A percentile compares a stretch with the other conserved stretches of the same genome.
These are phyloP conservation scores for Didymella pomorum DNA, from an alignment of 2,329 filamentous ascomycete species.

Conservation along the genomic window DNA sequence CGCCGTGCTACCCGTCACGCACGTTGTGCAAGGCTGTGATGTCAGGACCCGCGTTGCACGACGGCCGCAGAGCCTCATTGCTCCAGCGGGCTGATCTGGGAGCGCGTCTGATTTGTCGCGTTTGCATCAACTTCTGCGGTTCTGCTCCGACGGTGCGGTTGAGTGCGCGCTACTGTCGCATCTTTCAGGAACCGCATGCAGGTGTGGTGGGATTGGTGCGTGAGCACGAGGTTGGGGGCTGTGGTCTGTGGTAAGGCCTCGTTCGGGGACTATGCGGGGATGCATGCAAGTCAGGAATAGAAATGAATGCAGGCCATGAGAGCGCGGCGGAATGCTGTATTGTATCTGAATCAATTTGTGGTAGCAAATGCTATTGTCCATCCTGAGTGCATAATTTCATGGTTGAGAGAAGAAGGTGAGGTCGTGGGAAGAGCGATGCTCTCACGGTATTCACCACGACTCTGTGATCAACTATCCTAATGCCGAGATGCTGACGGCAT, in stretches of 20 bases:
- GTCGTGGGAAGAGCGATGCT: background rate
- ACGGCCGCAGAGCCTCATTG: conserved; percentile 21
- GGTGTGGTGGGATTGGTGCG: conserved; percentile 6
- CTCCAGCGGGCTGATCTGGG: too few relatives aligned
- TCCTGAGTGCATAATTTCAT: background rate
- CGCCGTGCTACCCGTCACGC: background rate
- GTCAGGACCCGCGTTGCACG: conserved; percentile 15
- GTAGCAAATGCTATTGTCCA: too few relatives aligned
- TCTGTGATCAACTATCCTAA: background rate
- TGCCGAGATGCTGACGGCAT: conserved; percentile 9
- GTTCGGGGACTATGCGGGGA: conserved; percentile 20
- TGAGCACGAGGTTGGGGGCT: conserved; percentile 8
- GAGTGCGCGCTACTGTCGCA: too few relatives aligned
- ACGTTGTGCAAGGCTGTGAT: background rate
- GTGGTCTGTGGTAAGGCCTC: conserved; percentile 12
- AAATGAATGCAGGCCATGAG: conserved; percentile 7
- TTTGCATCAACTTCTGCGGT: background rate
- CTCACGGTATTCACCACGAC: background rate
- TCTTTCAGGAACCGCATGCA: conserved; percentile 7
- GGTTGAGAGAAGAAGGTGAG: background rate
- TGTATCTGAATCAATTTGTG: background rate
- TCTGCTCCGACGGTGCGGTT: too few relatives aligned
- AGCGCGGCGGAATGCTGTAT: background rate
- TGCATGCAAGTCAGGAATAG: conserved; percentile 13
- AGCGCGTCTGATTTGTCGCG: conserved; percentile 7